Evolutionary conservation across 306 rosid genomes (phyloP).

Genomic region (Pterocarpus macrocarpus): DNA sequence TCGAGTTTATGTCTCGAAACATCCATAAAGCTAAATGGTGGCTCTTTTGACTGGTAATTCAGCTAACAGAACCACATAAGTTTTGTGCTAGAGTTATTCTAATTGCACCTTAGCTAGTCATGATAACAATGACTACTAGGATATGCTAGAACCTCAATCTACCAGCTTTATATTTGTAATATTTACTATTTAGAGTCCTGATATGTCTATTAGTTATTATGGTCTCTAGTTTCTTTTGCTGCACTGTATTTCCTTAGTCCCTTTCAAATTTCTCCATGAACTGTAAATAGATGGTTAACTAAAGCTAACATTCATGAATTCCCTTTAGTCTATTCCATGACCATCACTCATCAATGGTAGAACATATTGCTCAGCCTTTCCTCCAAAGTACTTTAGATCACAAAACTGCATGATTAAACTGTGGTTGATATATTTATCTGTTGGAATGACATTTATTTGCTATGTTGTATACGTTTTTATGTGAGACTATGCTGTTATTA

Average conservation of each 20-base stretch:
- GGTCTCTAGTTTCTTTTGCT: constrained; percentile 41
- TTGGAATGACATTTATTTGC: not conserved
- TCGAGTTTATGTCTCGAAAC: constrained; percentile 67
- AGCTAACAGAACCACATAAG: constrained; percentile 40
- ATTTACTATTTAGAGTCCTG: constrained; percentile 42
- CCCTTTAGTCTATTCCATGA: constrained; percentile 7
- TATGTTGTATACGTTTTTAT: too few species aligned
- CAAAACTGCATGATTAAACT: too few species aligned
- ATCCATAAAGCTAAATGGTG: constrained; percentile 46
- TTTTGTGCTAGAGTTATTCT: constrained; percentile 43
- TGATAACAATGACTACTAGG: constrained; percentile 48
- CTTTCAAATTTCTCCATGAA: constrained; percentile 44
- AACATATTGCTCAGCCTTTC: constrained; percentile 7
- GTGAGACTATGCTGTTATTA: too few species aligned
- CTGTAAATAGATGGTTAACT: constrained; percentile 49
- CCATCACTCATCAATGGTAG: constrained; percentile 4
- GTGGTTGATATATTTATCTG: constrained; percentile 8
- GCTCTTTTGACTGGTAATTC: constrained; percentile 54
- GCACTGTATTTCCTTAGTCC: constrained; percentile 43
- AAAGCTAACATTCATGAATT: not conserved
- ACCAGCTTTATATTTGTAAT: constrained; percentile 44
- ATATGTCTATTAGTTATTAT: constrained; percentile 31
- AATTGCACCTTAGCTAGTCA: constrained; percentile 42
- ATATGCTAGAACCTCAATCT: constrained; percentile 34
- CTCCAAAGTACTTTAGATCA: too few species aligned